Conservation (phyloP, 495 filamentous ascomycete species). For the Tricharina praecox region DNA sequence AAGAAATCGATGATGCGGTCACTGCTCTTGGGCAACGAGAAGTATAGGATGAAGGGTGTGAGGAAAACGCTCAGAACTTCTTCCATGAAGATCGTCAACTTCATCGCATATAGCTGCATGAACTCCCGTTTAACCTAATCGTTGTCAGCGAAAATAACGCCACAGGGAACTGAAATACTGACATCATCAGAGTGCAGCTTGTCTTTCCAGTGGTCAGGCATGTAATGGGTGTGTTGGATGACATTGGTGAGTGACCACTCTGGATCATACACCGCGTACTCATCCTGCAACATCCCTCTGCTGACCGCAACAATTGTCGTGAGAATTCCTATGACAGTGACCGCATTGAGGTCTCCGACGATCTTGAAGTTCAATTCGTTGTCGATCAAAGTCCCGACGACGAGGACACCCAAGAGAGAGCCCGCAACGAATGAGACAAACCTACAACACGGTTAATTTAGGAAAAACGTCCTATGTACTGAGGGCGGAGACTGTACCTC, state of each 20-base stretch:
- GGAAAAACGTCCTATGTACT: not conserved
- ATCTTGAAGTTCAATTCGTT: conserved; percentile 84
- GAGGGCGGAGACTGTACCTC: conserved; percentile 10
- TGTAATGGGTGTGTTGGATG: conserved; percentile 80
- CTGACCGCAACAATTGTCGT: conserved; percentile 60
- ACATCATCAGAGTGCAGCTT: conserved; percentile 79
- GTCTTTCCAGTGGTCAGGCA: conserved; percentile 71
- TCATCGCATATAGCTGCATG: conserved; percentile 69
- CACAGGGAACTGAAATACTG: conserved; percentile 20
- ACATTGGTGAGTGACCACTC: conserved; percentile 75
- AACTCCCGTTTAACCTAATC: conserved; percentile 54
- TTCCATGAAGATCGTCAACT: conserved; percentile 76
- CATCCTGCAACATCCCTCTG: conserved; percentile 63
- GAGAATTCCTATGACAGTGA: conserved; percentile 37
- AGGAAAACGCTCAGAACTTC: conserved; percentile 84
- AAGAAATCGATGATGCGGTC: conserved; percentile 96
- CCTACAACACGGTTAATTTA: conserved; percentile 23
- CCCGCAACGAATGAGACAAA: conserved; percentile 79
- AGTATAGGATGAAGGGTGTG: conserved; percentile 77
- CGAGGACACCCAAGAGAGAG: conserved; percentile 67
- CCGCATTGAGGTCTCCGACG: conserved; percentile 59
- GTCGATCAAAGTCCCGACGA: conserved; percentile 63
- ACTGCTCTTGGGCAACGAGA: conserved; percentile 71
- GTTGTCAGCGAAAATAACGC: not conserved
- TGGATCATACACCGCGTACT: conserved; percentile 79